Evolutionary conservation across 495 filamentous ascomycete genomes (phyloP), one percentile per base, ranked within the genome.

Genomic region (Xylaria intraflava): DNA sequence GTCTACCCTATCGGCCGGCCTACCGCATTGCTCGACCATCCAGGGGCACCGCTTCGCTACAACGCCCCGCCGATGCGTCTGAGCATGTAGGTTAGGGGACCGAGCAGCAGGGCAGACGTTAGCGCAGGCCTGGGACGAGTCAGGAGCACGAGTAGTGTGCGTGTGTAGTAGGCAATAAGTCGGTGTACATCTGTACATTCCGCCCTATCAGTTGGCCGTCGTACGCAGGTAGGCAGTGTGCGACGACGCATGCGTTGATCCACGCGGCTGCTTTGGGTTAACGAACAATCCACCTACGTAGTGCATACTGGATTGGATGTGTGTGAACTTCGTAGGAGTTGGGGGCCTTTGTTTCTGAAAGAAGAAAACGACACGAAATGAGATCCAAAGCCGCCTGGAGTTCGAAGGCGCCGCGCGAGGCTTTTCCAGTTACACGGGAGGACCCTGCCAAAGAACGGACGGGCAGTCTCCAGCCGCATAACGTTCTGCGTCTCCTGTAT

Each of bases 321-420:
- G n/a, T n/a, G n/a, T n/a, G n/a, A n/a, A n/a, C n/a, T n/a, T n/a
- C n/a, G n/a, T 35, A 35, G 14, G 31, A 12, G 31, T 12, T 29
- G 1, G 23, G 14, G 14, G 9, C 42, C 24, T 19, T 20, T 12
- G 20, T 17, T n/a, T 27, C 14, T 45, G 29, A 36, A 35, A 43
- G 48, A 30, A 44, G 30, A 30, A 52, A 36, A 17, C n/a, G 22
- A 10, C 26, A 26, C n/a, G 49, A 31, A 33, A 46, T 23, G 39
- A 53, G 22, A 46, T 40, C 14, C 0, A 26, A 22, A 19, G 9
- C 31, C 30, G 49, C 40, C 49, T 44, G 45, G 40, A 36, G 22
- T 45, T 30, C 49, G 17, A 52, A 54, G 46, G 16, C 51, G 44
- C 47, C 51, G 43, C 24, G 44, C 41, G 42, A 54, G 42, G 51